Evolutionary conservation across 345 rosid species (phyloP), one percentile per base, ranked within the genome.

Genomic region (Cochlearia excelsa): DNA sequence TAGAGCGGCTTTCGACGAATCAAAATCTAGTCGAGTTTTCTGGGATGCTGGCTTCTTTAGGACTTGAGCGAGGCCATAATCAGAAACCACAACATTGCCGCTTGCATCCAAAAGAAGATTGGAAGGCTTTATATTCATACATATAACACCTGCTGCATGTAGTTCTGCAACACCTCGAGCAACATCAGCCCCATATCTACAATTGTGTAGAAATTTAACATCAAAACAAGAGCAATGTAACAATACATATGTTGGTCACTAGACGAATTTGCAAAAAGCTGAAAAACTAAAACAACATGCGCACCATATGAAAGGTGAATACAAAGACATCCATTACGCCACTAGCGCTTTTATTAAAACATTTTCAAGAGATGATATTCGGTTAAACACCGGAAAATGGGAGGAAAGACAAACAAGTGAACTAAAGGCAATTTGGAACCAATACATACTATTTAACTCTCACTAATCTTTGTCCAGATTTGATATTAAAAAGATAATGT

Each of bases 81-180:
- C 97, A 71, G 99, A 89, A 76, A 93, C 95, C 66, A 93, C 83
- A 1, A 87, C 99, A 66, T 74, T 86, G 56, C 95, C 99, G 65
- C 66, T 81, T 30, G 66, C 81, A 61, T 89, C 94, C 75, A 93
- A 65, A 49, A 93, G 94, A 72, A 93, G 88, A 82, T 93, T 93
- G 52, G 99, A 87, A 4, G 99, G 99, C 64, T 93, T 93, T 71
- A 93, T 66, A 63, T 85, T 93, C 95, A 89, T 89, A 69, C 99
- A 93, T 61, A 85, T 84, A 43, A 93, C 85, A 77, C 99, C 95
- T 26, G 97, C 97, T 5, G 99, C 97, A 74, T 89, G 99, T 26
- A 93, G 91, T 78, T 93, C 99, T 65, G 87, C 89, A 47, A 93
- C 94, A 23, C 97, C 97, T 50, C 97, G 83, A 55, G 95, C 90